These are phyloP conservation scores for Lagerstroemia speciosa DNA, from an alignment of 345 rosid genomes.

Conservation along the genomic window DNA sequence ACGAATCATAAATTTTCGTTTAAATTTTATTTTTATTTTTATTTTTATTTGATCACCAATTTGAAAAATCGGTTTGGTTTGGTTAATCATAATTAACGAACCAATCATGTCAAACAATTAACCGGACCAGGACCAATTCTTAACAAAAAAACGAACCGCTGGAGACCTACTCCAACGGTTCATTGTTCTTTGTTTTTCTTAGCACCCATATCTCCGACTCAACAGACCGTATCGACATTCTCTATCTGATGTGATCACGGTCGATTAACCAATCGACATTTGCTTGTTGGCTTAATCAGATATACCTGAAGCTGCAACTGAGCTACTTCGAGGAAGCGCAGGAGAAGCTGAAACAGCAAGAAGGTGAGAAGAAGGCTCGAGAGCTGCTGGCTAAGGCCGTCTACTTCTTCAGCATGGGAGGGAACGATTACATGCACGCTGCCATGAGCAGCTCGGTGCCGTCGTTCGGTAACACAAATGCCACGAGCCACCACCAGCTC, in stretches of 20 bases:
- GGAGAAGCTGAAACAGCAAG: conserved; percentile 11
- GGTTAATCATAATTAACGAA: no score
- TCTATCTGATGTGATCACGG: not conserved
- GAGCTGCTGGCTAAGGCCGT: conserved; percentile 8
- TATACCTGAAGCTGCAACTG: conserved; percentile 10
- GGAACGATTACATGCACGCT: conserved; percentile 17
- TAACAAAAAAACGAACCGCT: no score
- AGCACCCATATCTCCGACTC: not conserved
- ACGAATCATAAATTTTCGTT: no score
- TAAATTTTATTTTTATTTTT: no score
- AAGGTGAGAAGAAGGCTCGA: conserved; percentile 10
- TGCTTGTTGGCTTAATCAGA: not conserved
- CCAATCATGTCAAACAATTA: no score
- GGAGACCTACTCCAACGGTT: no score
- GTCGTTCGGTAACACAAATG: not conserved
- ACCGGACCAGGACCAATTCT: no score
- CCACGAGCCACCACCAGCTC: conserved; percentile 1
- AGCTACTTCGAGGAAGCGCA: conserved; percentile 11
- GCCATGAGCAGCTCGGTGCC: not conserved
- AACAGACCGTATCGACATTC: not conserved
- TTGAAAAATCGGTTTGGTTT: no score
- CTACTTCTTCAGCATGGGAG: conserved; percentile 23
- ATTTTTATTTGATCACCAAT: no score
- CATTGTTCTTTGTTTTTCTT: no score
- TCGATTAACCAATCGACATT: not conserved